phyloP scores from a whole-genome alignment of 2,329 filamentous ascomycete genomes.

The Beauveria medogensis region DNA sequence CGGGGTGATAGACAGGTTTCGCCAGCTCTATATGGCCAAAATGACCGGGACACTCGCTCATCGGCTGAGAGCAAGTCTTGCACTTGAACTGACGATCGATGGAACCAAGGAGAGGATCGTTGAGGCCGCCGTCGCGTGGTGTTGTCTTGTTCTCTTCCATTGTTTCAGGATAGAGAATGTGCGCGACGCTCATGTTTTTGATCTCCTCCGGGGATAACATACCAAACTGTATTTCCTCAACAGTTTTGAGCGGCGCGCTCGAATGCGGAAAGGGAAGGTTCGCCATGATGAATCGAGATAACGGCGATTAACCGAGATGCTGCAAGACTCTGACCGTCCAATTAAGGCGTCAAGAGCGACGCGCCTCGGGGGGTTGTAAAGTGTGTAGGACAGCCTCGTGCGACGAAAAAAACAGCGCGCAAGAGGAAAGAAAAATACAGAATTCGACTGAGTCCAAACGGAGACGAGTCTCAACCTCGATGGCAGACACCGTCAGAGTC shows the following conservation, averaged over 20 bases:
- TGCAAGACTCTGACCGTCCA: conserved; percentile 13
- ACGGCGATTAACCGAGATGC: conserved; percentile 3
- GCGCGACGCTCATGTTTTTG: conserved; percentile 95
- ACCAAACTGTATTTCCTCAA: conserved; percentile 98
- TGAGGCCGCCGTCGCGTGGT: conserved; percentile 84
- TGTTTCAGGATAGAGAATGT: conserved; percentile 97
- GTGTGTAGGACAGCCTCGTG: background rate
- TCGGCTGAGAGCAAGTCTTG: conserved; percentile 91
- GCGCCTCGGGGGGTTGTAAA: conserved; percentile 6
- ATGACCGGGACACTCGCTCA: conserved; percentile 93
- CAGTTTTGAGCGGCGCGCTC: conserved; percentile 91
- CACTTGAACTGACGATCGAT: conserved; percentile 95
- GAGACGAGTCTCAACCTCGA: conserved; percentile 16
- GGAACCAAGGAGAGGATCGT: conserved; percentile 91
- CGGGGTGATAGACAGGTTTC: conserved; percentile 87
- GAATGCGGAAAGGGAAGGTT: conserved; percentile 87
- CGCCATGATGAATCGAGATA: conserved; percentile 59
- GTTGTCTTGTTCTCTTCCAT: conserved; percentile 95
- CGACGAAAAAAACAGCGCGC: background rate
- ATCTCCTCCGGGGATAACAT: conserved; percentile 97
- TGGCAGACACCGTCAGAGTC: conserved; percentile 19
- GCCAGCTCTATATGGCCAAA: conserved; percentile 98
- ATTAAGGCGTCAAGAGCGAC: conserved; percentile 14
- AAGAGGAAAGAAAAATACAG: conserved; percentile 13
- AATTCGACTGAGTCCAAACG: conserved; percentile 15